Evolutionary conservation across 768 basidiomycete genomes (phyloP).

Genomic region (Mrakia gelida): DNA sequence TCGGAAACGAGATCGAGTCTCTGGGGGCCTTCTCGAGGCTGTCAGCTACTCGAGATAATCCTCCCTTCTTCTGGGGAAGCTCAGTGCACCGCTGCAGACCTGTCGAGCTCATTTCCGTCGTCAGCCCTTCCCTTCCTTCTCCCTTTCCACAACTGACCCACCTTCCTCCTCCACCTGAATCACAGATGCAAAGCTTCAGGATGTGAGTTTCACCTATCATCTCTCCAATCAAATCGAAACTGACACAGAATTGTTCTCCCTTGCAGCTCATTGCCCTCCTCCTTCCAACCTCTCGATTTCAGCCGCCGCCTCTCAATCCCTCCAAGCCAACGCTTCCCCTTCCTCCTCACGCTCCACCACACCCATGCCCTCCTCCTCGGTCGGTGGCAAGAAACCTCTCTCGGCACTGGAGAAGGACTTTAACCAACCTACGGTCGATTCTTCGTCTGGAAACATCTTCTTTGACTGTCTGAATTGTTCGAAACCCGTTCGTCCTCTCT

Average conservation of each 20-base stretch:
- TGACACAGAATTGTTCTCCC: not conserved
- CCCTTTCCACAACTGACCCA: not conserved
- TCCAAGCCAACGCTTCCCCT: conserved; percentile 4
- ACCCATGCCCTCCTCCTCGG: not conserved
- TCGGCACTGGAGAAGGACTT: conserved; percentile 2
- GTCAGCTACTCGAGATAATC: no score
- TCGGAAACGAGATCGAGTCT: not conserved
- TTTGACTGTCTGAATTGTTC: conserved; percentile 9
- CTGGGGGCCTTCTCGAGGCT: no score
- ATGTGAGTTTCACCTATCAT: not conserved
- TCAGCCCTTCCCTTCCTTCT: conserved; percentile 3
- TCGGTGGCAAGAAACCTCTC: not conserved
- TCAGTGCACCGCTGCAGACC: not conserved
- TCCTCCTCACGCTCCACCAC: conserved; percentile 4
- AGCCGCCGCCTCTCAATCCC: not conserved
- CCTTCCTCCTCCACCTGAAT: not conserved
- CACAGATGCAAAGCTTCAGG: conserved; percentile 15
- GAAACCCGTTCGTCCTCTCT: conserved; percentile 4
- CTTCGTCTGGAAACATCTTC: conserved; percentile 1
- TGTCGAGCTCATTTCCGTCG: not conserved
- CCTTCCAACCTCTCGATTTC: not conserved
- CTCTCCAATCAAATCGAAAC: not conserved
- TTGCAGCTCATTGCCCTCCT: not conserved
- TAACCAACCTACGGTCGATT: conserved; percentile 10
- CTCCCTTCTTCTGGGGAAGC: not conserved